phyloP scores from a whole-genome alignment of 164 flowering plant genomes.

The Protea cynaroides region DNA sequence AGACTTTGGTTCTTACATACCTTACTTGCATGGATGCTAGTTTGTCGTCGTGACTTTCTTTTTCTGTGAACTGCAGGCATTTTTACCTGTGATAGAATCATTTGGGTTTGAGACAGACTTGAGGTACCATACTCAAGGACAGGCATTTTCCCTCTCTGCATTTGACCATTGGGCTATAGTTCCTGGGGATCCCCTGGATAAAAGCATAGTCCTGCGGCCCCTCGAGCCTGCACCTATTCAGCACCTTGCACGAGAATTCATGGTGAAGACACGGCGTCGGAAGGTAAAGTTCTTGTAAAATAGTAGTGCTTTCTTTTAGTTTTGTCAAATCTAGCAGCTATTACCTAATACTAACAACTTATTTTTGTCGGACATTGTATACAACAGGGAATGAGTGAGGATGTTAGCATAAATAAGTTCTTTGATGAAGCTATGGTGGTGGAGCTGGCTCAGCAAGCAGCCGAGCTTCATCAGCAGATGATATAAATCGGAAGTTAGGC shows the following conservation, averaged over 20 bases:
- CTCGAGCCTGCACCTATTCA: slow-evolving; percentile 98
- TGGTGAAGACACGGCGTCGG: slow-evolving; percentile 96
- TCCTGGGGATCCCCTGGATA: slow-evolving; percentile 97
- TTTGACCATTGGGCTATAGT: slow-evolving; percentile 99
- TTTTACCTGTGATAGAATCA: slow-evolving; percentile 93
- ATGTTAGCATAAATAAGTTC: slow-evolving; percentile 93
- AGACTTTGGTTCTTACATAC: too few species aligned
- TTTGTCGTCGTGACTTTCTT: slow-evolving; percentile 2
- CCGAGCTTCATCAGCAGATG: slow-evolving; percentile 66
- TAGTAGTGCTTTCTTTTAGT: neutral
- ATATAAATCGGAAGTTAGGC: slow-evolving; percentile 15
- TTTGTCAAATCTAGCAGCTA: too few species aligned
- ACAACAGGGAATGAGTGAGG: slow-evolving; percentile 95
- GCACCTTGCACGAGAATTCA: slow-evolving; percentile 96
- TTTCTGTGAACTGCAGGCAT: slow-evolving; percentile 52
- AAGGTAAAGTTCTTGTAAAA: slow-evolving; percentile 48
- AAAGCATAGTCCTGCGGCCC: slow-evolving; percentile 83
- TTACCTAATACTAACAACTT: too few species aligned
- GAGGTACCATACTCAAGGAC: slow-evolving; percentile 97
- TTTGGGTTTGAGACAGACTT: slow-evolving; percentile 98
- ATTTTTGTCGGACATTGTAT: neutral
- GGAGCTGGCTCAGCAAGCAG: slow-evolving; percentile 87
- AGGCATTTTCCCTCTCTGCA: slow-evolving; percentile 77
- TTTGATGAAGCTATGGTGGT: slow-evolving; percentile 96
- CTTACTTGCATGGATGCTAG: too few species aligned